Base-by-base conservation (phyloP, 768 basidiomycete species). In the Pleurotus sapidus region DNA sequence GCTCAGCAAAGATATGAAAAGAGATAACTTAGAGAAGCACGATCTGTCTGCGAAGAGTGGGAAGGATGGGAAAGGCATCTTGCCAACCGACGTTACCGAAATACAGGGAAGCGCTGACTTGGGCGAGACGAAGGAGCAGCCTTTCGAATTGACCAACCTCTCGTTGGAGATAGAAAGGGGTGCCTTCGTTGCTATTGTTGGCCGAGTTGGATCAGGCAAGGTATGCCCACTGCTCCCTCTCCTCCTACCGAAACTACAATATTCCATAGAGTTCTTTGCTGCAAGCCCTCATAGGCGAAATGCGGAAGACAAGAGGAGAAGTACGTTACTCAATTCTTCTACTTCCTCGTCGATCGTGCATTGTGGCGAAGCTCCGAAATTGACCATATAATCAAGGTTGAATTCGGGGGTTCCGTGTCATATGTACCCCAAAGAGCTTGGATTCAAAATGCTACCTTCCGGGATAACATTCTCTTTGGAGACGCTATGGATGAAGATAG, bases 401-500 rank as follows among this genome's bases (percentile, higher is more conserved):
- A 72, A 1, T 82, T 87, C 60, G 79, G 79, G 3, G 83, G 86
- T 12, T 70, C 73, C 1, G 71, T 84, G 5, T 81, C 83, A 0
- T 86, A 86, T 64, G 82, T 83, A 0, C 80, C 86, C 4, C 84
- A 87, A 65, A 68, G 75, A 18, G 72, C 87, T 0, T 89, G 87
- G 86, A 85, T 89, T 61, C 71, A 71, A 63, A 86, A 86, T 67
- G 86, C 85, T 0, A 89, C 86, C 0, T 69, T 93, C 23, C 77
- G 84, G 24, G 81, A 88, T 54, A 94, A 94, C 67, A 82, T 94
- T 60, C 64, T 85, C 0, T 93, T 94, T 64, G 91, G 89, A 0
- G 77, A 83, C 62, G 70, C 74, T 5, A 84, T 84, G 56, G 82
- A 91, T 53, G 82, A 84, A 42, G 73, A 76, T 11, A 77, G 70